Conservation (phyloP, 2,329 filamentous ascomycete genomes). For the Phoma herbarum region DNA sequence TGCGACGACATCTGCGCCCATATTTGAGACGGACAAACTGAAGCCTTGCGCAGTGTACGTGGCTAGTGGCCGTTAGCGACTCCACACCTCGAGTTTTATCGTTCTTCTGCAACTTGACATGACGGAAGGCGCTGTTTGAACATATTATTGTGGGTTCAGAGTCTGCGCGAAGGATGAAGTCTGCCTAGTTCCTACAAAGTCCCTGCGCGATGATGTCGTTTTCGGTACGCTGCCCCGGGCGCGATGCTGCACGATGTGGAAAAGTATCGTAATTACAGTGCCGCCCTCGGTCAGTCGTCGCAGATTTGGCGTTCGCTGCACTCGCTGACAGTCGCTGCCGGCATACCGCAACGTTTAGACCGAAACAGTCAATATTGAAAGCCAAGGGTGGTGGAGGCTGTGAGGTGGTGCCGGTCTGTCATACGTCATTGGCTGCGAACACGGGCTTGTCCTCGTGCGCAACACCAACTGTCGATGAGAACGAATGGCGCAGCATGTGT, state of each 20-base stretch:
- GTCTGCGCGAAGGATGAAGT: slow-evolving; percentile 23
- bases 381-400: slow-evolving; percentile 21
- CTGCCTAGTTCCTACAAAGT: too few species aligned
- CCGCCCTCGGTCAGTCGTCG: slow-evolving; percentile 15
- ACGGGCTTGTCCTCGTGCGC: slow-evolving; percentile 24
- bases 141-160: slow-evolving; percentile 24
- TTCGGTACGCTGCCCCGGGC: slow-evolving; percentile 11
- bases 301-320: slow-evolving; percentile 11
- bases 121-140: slow-evolving; percentile 28
- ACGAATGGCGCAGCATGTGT: slow-evolving; percentile 1
- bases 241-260: slow-evolving; percentile 14
- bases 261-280: slow-evolving; percentile 19
- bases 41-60: slow-evolving; percentile 26
- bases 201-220: slow-evolving; percentile 35
- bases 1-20: slow-evolving; percentile 9
- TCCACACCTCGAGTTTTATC: slow-evolving; percentile 19
- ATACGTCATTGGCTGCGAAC: slow-evolving; percentile 39
- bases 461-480: slow-evolving; percentile 13
- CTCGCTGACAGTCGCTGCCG: slow-evolving; percentile 19
- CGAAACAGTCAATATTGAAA: slow-evolving; percentile 12
- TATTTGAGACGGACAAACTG: slow-evolving; percentile 14
- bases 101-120: slow-evolving; percentile 28
- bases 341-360: slow-evolving; percentile 9
- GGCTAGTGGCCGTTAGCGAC: slow-evolving; percentile 30
- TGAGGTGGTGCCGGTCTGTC: slow-evolving; percentile 20